Percentiles rank a stretch among this genome's conserved stretches.
Conservation (phyloP, 371 early-diverging fungal species). For the Haplosporangium sp. region DNA sequence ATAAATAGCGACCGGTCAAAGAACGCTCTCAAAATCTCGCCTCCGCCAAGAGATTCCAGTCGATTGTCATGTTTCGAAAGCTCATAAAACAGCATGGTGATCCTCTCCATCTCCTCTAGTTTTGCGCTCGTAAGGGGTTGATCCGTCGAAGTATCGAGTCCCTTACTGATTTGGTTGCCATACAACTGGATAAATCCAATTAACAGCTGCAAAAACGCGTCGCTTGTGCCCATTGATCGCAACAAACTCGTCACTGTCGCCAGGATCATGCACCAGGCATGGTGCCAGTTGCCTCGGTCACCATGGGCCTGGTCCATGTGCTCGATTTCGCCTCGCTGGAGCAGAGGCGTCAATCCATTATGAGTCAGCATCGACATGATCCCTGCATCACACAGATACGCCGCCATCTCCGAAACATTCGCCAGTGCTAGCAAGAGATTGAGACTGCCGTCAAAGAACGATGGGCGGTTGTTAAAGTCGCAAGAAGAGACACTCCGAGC, state of each 20-base stretch:
- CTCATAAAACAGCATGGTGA: conserved; percentile 54
- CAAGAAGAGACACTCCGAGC: conserved; percentile 29
- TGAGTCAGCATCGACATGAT: conserved; percentile 51
- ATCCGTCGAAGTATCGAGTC: conserved; percentile 49
- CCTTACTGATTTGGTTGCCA: conserved; percentile 45
- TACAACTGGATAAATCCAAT: conserved; percentile 52
- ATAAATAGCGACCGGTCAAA: conserved; percentile 47
- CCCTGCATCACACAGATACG: conserved; percentile 47
- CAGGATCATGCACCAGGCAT: conserved; percentile 53
- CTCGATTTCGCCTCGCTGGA: conserved; percentile 39
- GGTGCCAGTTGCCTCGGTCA: conserved; percentile 54
- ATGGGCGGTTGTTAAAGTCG: conserved; percentile 34
- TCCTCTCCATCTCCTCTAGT: conserved; percentile 53
- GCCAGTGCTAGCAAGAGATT: conserved; percentile 46
- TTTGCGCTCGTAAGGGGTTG: conserved; percentile 49
- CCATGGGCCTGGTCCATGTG: conserved; percentile 40
- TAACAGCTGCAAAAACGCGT: conserved; percentile 41
- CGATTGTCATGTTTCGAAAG: conserved; percentile 45
- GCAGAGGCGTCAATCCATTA: conserved; percentile 39
- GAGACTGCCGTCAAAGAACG: conserved; percentile 49
- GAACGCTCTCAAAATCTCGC: conserved; percentile 40
- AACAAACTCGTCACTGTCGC: conserved; percentile 44
- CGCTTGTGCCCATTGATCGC: conserved; percentile 40
- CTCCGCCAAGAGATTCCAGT: conserved; percentile 33
- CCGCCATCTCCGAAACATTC: conserved; percentile 43